Evolutionary conservation across 1,284 basidiomycete species (phyloP), one percentile per base, ranked within the genome.

Genomic region (Ceratobasidium papillatum): DNA sequence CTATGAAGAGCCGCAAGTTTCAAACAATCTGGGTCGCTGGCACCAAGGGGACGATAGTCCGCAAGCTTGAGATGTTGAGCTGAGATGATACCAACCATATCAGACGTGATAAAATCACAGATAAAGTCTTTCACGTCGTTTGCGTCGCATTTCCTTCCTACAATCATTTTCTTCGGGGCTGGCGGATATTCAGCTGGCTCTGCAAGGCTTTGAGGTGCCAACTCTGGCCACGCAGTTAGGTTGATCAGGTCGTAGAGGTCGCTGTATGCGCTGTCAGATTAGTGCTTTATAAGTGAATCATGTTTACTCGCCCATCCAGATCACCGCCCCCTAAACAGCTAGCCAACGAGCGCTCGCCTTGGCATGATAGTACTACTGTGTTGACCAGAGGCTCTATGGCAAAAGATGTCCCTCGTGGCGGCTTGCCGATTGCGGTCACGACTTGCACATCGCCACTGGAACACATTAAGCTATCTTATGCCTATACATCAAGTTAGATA

Each of bases 91-190:
- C 89, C 90, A 5, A 91, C 71, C 75, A 92, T 86, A 78, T 92
- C 90, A 65, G 86, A 89, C 77, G 84, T 88, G 76, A 91, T 90
- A 76, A 88, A 93, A 74, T 92, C 89, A 66, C 90, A 85, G 17
- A 93, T 87, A 79, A 93, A 94, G 61, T 92, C 87, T 1, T 88
- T 89, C 1, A 93, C 89, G 81, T 91, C 94, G 19, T 79, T 82
- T 84, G 90, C 91, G 11, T 85, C 91, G 80, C 87, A 89, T 43
- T 83, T 85, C 36, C 86, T 86, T 54, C 69, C 69, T 49, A 85
- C 79, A 0, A 93, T 80, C 2, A 84, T 61, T 72, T 86, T 87
- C 77, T 82, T 86, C 11, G 80, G 78, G 0, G 87, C 87, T 0
- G 87, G 82, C 2, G 82, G 78, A 11, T 92, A 92, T n/a, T 81